Conservation (phyloP, 345 rosid genomes). For the Rhizophora mangle region DNA sequence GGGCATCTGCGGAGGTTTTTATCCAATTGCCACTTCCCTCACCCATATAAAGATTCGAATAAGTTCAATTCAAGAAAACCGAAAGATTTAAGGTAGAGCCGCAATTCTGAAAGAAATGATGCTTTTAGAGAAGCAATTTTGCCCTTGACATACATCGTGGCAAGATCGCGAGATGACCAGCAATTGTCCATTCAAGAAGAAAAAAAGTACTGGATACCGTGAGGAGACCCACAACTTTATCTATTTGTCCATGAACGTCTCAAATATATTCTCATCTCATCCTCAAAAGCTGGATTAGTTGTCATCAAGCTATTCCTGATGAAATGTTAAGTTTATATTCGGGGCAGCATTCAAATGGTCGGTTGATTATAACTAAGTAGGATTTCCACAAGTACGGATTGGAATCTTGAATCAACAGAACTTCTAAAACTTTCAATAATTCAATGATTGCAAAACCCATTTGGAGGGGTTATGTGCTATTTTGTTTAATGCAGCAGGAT, state of each 20-base stretch:
- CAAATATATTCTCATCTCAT: background rate
- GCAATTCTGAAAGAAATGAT: background rate
- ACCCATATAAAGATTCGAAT: background rate
- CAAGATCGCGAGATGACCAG: background rate
- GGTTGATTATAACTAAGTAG: background rate
- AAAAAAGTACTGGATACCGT: background rate
- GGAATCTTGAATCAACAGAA: background rate
- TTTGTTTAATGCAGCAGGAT: too few relatives aligned
- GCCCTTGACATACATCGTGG: background rate
- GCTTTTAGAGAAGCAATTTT: background rate
- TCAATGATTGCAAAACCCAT: too few relatives aligned
- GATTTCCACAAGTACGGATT: background rate
- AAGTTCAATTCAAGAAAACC: background rate
- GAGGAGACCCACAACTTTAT: background rate
- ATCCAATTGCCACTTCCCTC: background rate
- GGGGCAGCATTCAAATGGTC: background rate
- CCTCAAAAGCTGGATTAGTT: background rate
- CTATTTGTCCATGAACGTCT: background rate
- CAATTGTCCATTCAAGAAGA: background rate
- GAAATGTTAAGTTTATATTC: background rate
- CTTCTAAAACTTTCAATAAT: background rate
- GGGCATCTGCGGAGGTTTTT: conserved; percentile 17
- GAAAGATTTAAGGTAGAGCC: background rate
- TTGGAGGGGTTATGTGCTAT: too few relatives aligned
- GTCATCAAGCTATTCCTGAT: background rate